Base-by-base conservation (phyloP, 352 stramenopile genomes). In the Phytophthora sp. region DNA sequence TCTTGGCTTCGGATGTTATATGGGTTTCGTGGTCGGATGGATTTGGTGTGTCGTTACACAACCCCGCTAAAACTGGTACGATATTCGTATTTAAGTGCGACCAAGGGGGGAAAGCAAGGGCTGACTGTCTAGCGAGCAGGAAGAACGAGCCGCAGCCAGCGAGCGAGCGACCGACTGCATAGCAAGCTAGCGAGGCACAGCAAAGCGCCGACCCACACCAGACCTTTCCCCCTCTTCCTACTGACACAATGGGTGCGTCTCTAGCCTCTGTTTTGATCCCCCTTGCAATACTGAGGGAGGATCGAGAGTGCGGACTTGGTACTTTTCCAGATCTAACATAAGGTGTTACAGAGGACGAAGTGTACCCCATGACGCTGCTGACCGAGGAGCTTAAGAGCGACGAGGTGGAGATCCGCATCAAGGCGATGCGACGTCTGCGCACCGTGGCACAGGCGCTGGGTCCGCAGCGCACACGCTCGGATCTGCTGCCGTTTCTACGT, bases 371-470 rank as follows among this genome's bases (percentile, higher is more conserved):
- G 63, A 88, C 96, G 64, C 82, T 98, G 33, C 93, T 98, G 44
- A 91, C 87, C 46, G 88, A 94, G 64, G 93, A 98, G 76, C 76
- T 98, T 57, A 93, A 95, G 75, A 93, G 80, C 63, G 89, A 96
- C 56, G 93, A 96, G 66, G 88, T 95, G 29, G 94, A 98, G 76
- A 96, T 86, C 13, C 88, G 93, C 51, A 95, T 98, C 69, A 96
- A 98, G 68, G 90, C 91, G 50, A 98, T 98, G 91, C 91, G 94
- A 13, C 89, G 92, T 31, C 79, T 98, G 36, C 83, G 84, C 31
- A 94, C 96, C 6, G 93, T 98, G 27, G 93, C 90, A 8, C 89
- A 95, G 74, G 94, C 94, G 27, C 88, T 98, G 26, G 94, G 93
- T 7, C 68, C 82, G 0, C 88, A 97, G 23, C 81, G 83, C 51